phyloP scores from a whole-genome alignment of 2,329 filamentous ascomycete species.

The Lasiodiplodia theobromae region DNA sequence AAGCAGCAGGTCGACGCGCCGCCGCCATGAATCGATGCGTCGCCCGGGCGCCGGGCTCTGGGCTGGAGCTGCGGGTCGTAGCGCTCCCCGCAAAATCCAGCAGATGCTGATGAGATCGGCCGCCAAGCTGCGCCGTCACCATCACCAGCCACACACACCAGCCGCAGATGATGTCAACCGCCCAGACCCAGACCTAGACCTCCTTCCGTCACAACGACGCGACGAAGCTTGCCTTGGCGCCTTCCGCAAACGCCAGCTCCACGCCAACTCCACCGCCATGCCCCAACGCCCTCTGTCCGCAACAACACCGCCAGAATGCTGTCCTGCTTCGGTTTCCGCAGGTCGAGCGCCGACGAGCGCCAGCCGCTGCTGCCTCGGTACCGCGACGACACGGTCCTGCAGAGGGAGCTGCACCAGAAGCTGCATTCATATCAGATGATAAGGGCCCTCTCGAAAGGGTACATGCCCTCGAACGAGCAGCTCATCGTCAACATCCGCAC shows the following conservation, averaged over 20 bases:
- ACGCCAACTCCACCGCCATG: constrained; percentile 3
- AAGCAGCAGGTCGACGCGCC: neutral
- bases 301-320: constrained; percentile 53
- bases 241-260: neutral
- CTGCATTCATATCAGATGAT: constrained; percentile 93
- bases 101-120: constrained; percentile 3
- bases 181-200: neutral
- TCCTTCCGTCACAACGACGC: constrained; percentile 1
- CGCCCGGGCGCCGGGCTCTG: constrained; percentile 7
- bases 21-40: constrained; percentile 18
- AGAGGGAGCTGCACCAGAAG: constrained; percentile 83
- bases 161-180: constrained; percentile 17
- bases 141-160: constrained; percentile 6
- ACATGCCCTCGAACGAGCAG: constrained; percentile 92
- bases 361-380: constrained; percentile 84
- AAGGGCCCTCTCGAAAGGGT: constrained; percentile 80
- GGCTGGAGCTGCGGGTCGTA: constrained; percentile 5
- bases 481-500: constrained; percentile 79
- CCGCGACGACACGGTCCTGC: constrained; percentile 78
- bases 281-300: neutral
- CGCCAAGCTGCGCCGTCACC: constrained; percentile 5
- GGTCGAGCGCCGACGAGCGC: constrained; percentile 66
- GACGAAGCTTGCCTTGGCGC: neutral
- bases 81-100: constrained; percentile 24
- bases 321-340: constrained; percentile 70